These are phyloP conservation scores for Omphalotus guepiniiformis DNA, from an alignment of 768 basidiomycete genomes.

Conservation along the genomic window DNA sequence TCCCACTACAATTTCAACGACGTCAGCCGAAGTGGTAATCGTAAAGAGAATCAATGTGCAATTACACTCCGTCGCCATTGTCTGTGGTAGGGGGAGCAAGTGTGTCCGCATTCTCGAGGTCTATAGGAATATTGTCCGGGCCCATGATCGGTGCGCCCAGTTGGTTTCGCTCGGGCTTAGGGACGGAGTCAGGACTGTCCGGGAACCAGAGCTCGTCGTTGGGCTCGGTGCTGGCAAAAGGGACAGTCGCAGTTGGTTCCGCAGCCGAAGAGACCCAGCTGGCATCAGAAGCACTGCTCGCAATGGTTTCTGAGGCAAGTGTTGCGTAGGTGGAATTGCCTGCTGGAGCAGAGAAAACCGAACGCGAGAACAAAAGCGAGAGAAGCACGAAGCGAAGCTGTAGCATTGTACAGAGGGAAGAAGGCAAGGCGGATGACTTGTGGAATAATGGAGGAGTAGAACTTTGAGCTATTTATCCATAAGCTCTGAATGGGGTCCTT, in stretches of 20 bases:
- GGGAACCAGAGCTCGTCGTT: constrained; percentile 36
- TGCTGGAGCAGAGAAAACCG: constrained; percentile 13
- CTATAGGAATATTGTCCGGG: constrained; percentile 52
- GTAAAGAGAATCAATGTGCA: neutral
- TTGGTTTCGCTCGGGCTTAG: constrained; percentile 33
- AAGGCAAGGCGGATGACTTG: no score
- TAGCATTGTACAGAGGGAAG: neutral
- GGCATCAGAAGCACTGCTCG: constrained; percentile 6
- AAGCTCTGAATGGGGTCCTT: no score
- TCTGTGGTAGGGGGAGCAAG: constrained; percentile 65
- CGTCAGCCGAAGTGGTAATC: neutral
- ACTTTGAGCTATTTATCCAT: no score
- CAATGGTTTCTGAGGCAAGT: neutral
- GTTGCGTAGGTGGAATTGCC: no score
- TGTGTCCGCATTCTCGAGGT: constrained; percentile 51
- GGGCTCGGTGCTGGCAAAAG: constrained; percentile 40
- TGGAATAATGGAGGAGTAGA: no score
- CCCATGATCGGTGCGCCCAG: constrained; percentile 46
- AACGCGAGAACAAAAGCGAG: neutral
- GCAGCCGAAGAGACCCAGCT: constrained; percentile 15
- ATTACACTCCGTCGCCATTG: constrained; percentile 31
- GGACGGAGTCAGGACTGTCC: constrained; percentile 20
- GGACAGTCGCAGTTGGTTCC: constrained; percentile 37
- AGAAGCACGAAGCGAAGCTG: neutral
- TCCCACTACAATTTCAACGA: constrained; percentile 15